Base-by-base conservation (phyloP, 352 stramenopile species). In the Achlya hypogyna region DNA sequence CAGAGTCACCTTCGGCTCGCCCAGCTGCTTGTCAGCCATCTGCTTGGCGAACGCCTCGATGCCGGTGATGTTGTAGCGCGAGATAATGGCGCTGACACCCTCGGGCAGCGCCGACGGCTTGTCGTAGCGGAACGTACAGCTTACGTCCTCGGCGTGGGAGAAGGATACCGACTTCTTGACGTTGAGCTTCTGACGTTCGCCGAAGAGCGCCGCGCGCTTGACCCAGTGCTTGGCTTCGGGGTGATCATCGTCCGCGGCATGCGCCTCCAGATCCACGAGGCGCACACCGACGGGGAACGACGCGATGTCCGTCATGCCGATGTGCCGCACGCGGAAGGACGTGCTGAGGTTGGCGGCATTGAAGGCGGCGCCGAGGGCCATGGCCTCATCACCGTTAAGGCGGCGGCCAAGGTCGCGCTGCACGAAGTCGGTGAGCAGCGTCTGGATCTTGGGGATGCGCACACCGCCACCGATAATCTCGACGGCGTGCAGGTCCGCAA, bases 371-470 rank as follows among this genome's bases (percentile, higher is more conserved):
- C 96, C 96, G 0, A 98, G 75, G 6, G 95, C 96, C 89, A 98
- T 98, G 47, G 93, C 94, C 77, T 99, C 96, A 75, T 99, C 97
- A 53, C 95, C 96, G 78, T 99, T 99, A 51, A 99, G 82, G 78
- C 99, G 97, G 63, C 97, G 89, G 28, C 95, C 91, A 25, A 99
- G 80, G 70, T 98, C 91, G 66, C 89, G 87, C 9, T 74, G 62
- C 35, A 94, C 87, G 53, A 86, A 89, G 22, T 82, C 74, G 25
- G 76, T 75, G 31, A 96, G 79, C 29, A 93, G 80, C 51, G 97
- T 84, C 75, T 98, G 95, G 58, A 99, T 88, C 69, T 91, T 93
- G 20, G 96, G 96, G 64, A 98, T 93, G 43, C 97, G 89, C 69
- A 98, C 96, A 28, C 89, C 94, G 31, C 97, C 97, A 62, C 96